Base-by-base conservation (phyloP, 371 early-diverging fungal genomes). In the Actinomucor elegans region DNA sequence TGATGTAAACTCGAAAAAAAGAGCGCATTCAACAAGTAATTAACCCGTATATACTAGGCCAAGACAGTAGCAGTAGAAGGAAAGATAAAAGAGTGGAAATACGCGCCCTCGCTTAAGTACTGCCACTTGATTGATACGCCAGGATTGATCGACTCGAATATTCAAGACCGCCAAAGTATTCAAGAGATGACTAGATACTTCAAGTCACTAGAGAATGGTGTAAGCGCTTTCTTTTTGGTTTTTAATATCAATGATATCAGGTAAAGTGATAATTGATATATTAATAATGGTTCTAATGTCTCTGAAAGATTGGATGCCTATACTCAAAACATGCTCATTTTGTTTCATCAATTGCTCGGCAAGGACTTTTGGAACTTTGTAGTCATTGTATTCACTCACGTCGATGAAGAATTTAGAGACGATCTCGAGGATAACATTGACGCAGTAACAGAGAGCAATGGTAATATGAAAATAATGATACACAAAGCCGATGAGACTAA, bases 341-440 rank as follows among this genome's bases (percentile, higher is more conserved):
- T 81, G 27, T 84, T 84, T 51, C 80, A 81, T 41, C 71, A 75
- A 41, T 48, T 84, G 26, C 62, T 84, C 14, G 84, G 84, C 21
- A 77, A 71, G 20, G 75, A 79, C 20, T 84, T 84, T 45, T 84
- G 82, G 84, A 76, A 80, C 34, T 80, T 79, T 59, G 81, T 81
- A 6, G 77, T 81, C 12, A 67, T 84, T 40, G 82, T 79, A 32
- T 84, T 84, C 52, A 84, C 84, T 1, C 81, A 81, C 60, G 82
- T 80, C 15, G 84, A 84, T 49, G 82, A 81, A 47, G 79, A 81
- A 29, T 66, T 69, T 17, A 55, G 75, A 17, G 84, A 81, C 43
- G 76, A 76, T 45, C 62, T 84, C 26, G 81, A 79, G n/a, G 77
- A 73, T 40, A 78, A 80, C 47, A 79, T 80, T 42, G 81, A 81